Conservation (phyloP, 1,139 yeast species). For the Yamadazyma dushanensis region DNA sequence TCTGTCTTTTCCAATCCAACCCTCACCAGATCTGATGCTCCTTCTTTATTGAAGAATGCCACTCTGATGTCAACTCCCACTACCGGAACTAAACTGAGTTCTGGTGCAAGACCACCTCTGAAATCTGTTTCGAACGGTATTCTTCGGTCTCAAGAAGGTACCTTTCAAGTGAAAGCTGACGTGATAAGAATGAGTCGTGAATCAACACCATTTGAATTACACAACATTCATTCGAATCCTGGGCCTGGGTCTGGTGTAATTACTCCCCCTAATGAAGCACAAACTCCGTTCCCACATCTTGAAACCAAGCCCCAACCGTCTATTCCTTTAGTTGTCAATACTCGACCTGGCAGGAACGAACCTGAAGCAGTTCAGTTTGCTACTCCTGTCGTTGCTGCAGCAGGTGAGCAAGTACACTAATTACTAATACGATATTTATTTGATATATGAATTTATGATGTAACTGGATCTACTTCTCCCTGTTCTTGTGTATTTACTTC, state of each 20-base stretch:
- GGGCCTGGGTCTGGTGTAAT: slow-evolving; percentile 10
- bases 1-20: slow-evolving; percentile 10
- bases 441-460: not conserved
- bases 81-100: not conserved
- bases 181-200: not conserved
- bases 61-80: slow-evolving; percentile 4
- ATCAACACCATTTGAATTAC: not conserved
- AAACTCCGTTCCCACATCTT: slow-evolving; percentile 14
- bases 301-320: slow-evolving; percentile 2
- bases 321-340: slow-evolving; percentile 15
- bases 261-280: slow-evolving; percentile 15
- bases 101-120: slow-evolving; percentile 11
- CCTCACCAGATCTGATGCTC: slow-evolving; percentile 3
- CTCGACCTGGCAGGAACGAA: slow-evolving; percentile 11
- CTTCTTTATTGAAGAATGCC: not conserved
- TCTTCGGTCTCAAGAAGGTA: slow-evolving; percentile 11
- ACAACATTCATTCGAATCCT: slow-evolving; percentile 1
- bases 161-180: slow-evolving; percentile 11
- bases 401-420: no score
- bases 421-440: no score
- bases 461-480: not conserved
- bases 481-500: not conserved
- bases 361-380: slow-evolving; percentile 15
- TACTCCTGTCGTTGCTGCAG: slow-evolving; percentile 13
- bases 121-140: slow-evolving; percentile 16